Percentiles rank a stretch among this genome's conserved stretches.
Conservation (phyloP, 768 basidiomycete genomes). For the Clavulina sp. region DNA sequence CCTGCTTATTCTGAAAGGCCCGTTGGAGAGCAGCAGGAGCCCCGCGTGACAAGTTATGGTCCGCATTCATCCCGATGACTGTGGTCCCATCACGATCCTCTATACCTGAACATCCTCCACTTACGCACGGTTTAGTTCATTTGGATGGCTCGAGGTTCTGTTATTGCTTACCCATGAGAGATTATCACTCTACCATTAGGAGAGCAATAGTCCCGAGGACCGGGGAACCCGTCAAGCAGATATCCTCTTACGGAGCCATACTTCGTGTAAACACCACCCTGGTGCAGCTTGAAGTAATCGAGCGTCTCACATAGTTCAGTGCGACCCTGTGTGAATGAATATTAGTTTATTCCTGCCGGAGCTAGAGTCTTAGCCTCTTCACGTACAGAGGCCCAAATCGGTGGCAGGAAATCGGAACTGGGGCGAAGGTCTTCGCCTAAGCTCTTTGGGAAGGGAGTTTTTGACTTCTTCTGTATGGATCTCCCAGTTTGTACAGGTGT, state of each 20-base stretch:
- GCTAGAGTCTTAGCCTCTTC: background rate
- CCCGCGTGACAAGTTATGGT: background rate
- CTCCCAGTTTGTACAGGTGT: no score
- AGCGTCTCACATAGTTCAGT: conserved; percentile 74
- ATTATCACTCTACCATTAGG: conserved; percentile 54
- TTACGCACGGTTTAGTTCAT: background rate
- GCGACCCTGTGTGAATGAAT: conserved; percentile 23
- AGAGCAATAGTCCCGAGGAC: conserved; percentile 56
- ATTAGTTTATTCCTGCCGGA: background rate
- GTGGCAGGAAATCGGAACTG: background rate
- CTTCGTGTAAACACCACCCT: conserved; percentile 57
- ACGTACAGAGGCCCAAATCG: background rate
- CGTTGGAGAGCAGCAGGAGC: conserved; percentile 31
- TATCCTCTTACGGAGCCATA: conserved; percentile 54
- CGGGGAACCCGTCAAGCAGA: conserved; percentile 50
- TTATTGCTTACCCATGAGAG: conserved; percentile 62
- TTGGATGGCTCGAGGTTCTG: background rate
- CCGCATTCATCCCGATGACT: background rate
- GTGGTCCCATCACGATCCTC: conserved; percentile 41
- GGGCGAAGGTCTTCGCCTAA: no score
- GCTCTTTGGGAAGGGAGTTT: no score
- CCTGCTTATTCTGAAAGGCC: conserved; percentile 35
- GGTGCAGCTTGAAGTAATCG: conserved; percentile 46
- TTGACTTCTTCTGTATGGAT: no score
- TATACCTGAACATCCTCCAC: conserved; percentile 16